A percentile compares a stretch with the other conserved stretches of the same genome.
Conservation (phyloP, 345 rosid species). For the Ailanthus altissimus region DNA sequence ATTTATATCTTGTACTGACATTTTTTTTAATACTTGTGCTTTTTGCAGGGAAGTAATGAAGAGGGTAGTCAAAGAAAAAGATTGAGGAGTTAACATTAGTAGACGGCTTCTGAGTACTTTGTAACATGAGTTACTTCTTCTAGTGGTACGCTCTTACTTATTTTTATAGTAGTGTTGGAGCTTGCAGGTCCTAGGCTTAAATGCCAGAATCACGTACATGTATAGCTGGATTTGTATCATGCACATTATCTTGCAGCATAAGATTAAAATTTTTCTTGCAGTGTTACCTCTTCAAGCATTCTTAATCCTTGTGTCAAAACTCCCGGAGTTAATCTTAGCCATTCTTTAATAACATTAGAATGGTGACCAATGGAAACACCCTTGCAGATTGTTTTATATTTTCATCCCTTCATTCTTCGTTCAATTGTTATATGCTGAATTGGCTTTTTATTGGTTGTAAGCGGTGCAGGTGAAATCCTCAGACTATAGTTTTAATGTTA, state of each 20-base stretch:
- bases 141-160: conserved; percentile 41
- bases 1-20: conserved; percentile 4
- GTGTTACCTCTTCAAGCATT: conserved; percentile 15
- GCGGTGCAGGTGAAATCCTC: too few species aligned
- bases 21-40: conserved; percentile 4
- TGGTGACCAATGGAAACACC: neutral
- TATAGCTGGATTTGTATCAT: conserved; percentile 50
- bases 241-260: conserved; percentile 36
- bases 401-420: neutral
- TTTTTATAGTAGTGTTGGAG: conserved; percentile 29
- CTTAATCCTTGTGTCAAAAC: conserved; percentile 16
- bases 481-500: too few species aligned
- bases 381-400: neutral
- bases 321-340: conserved; percentile 17
- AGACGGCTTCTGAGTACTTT: conserved; percentile 40
- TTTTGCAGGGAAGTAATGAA: conserved; percentile 72
- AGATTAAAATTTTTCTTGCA: conserved; percentile 24
- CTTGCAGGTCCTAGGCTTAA: conserved; percentile 29
- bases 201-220: conserved; percentile 45
- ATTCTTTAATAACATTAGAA: neutral
- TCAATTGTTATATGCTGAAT: neutral
- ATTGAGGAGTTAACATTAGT: conserved; percentile 56
- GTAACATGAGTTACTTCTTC: conserved; percentile 36
- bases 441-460: neutral
- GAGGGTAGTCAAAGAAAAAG: conserved; percentile 75